phyloP scores from a whole-genome alignment of 306 rosid species.

The Prunus dulcis region DNA sequence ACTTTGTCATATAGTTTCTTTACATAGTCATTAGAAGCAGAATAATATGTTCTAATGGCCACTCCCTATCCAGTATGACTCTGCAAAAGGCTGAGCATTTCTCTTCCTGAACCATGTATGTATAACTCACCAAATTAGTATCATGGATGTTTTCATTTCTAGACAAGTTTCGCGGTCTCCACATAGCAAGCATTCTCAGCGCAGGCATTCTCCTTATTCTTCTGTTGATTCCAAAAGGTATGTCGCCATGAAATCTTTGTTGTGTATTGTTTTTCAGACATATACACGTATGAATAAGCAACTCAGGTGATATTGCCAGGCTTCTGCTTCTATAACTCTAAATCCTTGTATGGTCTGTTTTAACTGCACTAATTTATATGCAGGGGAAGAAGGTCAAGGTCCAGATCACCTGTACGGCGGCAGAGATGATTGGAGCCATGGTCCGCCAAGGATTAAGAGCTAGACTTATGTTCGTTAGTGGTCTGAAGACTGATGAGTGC shows the following conservation, averaged over 20 bases:
- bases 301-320: slow-evolving; percentile 68
- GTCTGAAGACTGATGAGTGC: neutral
- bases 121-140: slow-evolving; percentile 82
- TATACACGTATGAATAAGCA: slow-evolving; percentile 55
- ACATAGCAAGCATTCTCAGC: slow-evolving; percentile 99
- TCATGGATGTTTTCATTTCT: slow-evolving; percentile 88
- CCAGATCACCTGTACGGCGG: slow-evolving; percentile 77
- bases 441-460: neutral
- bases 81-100: slow-evolving; percentile 58
- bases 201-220: slow-evolving; percentile 99
- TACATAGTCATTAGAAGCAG: slow-evolving; percentile 24
- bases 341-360: slow-evolving; percentile 23
- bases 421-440: slow-evolving; percentile 49
- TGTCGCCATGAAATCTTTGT: slow-evolving; percentile 53
- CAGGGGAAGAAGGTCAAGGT: slow-evolving; percentile 89
- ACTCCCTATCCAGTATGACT: slow-evolving; percentile 45
- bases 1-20: neutral
- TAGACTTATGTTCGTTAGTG: neutral
- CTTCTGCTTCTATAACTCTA: slow-evolving; percentile 29
- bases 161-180: slow-evolving; percentile 99
- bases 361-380: slow-evolving; percentile 31
- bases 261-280: slow-evolving; percentile 62
- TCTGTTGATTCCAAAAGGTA: slow-evolving; percentile 90
- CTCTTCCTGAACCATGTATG: slow-evolving; percentile 41
- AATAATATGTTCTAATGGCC: slow-evolving; percentile 31